These are phyloP conservation scores for Magnusiomyces ingens DNA, from an alignment of 1,139 yeast genomes.

Conservation along the genomic window DNA sequence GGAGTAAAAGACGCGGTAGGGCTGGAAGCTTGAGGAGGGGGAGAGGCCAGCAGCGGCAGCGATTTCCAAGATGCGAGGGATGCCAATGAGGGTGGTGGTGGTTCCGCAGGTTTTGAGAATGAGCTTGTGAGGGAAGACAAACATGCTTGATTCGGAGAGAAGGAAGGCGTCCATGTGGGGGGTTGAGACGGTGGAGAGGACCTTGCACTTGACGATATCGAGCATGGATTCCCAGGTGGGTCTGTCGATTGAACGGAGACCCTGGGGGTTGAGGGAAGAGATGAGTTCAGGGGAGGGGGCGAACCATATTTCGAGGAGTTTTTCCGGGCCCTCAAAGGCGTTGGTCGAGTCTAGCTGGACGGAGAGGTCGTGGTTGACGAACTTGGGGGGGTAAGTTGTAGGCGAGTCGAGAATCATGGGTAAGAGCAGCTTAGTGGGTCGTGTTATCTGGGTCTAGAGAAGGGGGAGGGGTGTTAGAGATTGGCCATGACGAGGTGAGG, in stretches of 20 bases:
- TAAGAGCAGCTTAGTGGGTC: conserved; percentile 47
- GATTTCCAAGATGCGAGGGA: conserved; percentile 54
- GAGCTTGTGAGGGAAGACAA: conserved; percentile 80
- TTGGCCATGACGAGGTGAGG: conserved; percentile 5
- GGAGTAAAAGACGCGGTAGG: conserved; percentile 77
- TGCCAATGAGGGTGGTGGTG: conserved; percentile 79
- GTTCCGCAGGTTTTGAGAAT: conserved; percentile 95
- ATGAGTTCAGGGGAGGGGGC: conserved; percentile 42
- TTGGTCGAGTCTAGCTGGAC: conserved; percentile 75
- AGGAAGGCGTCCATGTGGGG: conserved; percentile 71
- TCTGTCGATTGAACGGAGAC: conserved; percentile 59
- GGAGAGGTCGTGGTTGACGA: conserved; percentile 72
- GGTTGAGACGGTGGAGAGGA: conserved; percentile 71
- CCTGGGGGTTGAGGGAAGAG: conserved; percentile 29
- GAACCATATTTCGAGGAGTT: conserved; percentile 86
- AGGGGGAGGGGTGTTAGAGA: neutral
- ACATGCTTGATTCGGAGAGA: conserved; percentile 82
- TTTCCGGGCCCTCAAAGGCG: conserved; percentile 97
- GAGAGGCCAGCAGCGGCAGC: conserved; percentile 36
- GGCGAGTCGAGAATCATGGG: conserved; percentile 23
- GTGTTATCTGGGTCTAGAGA: conserved; percentile 33
- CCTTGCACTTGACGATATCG: conserved; percentile 81
- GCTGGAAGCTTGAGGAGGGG: conserved; percentile 26
- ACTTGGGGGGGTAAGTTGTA: conserved; percentile 35
- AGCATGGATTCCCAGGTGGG: conserved; percentile 64